Evolutionary conservation across 2,329 filamentous ascomycete genomes (phyloP), one percentile per base, ranked within the genome.

Genomic region (Ceratocystis papillata): DNA sequence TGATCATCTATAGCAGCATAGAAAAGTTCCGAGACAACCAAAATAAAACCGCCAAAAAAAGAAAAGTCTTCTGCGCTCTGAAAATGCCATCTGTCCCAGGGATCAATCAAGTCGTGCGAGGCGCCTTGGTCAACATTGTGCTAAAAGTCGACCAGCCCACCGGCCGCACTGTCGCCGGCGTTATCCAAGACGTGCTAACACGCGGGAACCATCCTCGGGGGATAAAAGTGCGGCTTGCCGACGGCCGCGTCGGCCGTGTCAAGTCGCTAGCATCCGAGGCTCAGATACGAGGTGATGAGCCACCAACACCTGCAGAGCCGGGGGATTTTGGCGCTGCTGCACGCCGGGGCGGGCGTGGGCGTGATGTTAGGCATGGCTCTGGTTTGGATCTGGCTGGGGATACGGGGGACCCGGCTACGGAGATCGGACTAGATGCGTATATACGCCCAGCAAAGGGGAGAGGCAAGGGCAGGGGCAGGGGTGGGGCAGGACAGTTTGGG

Each of bases 61-160:
- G 1, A 10, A 55, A 12, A 5, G 8, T 17, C 28, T 25, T 25
- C 50, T 1, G 8, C 22, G 2, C 20, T 15, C 55, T 22, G 45
- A 53, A 30, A 25, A 70, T 72, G 72, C 67, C 69, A 2, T 66
- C 68, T 12, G 79, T 83, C 8, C 81, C 81, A 0, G 79, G 74
- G 3, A 74, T 73, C n/a, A 72, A 72, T 10, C 75, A 84, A 69
- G 84, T 89, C 37, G 69, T 81, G 3, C 79, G 81, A 0, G 88
- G 87, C 45, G 82, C 85, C 3, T 69, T 72, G 3, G 89, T 92
- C 64, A 87, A 85, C 62, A 89, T 93, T 65, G 79, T 92, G 0
- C 79, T 91, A 41, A 93, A 93, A 71, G 79, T 81, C 68, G 88
- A 93, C 74, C 89, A 93, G 73, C 82, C 82, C 1, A 90, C 87